Evolutionary conservation across 805 yeast genomes (phyloP).

Genomic region (Yarrowia deformans): DNA sequence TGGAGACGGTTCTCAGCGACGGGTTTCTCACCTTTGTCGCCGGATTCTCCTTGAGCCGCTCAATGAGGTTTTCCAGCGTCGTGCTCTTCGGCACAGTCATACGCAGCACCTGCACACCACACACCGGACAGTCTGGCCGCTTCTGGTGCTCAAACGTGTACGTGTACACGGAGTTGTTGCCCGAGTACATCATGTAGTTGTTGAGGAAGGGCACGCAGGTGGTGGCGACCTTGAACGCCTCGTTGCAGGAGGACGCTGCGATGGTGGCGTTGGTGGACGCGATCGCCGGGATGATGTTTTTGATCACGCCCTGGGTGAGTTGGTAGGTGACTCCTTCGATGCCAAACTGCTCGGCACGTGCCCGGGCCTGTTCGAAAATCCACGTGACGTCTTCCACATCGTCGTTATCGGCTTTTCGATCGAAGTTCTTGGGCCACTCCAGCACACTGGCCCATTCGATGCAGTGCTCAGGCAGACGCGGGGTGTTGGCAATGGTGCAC

Average conservation of each 20-base stretch:
- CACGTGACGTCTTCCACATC: slow-evolving; percentile 67
- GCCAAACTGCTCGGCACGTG: slow-evolving; percentile 68
- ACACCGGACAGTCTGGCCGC: slow-evolving; percentile 73
- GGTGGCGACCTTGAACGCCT: slow-evolving; percentile 79
- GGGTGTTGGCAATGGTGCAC: slow-evolving; percentile 93
- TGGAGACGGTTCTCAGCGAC: slow-evolving; percentile 55
- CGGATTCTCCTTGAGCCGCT: slow-evolving; percentile 49
- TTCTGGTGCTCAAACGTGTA: slow-evolving; percentile 72
- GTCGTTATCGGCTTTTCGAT: slow-evolving; percentile 55
- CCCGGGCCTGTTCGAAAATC: slow-evolving; percentile 62
- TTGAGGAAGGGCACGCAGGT: slow-evolving; percentile 69
- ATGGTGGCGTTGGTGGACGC: slow-evolving; percentile 93
- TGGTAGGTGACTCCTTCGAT: slow-evolving; percentile 75
- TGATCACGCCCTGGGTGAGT: slow-evolving; percentile 84
- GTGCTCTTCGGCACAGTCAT: slow-evolving; percentile 41
- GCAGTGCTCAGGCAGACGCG: slow-evolving; percentile 93
- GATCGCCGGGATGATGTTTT: slow-evolving; percentile 90
- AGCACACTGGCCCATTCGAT: slow-evolving; percentile 86
- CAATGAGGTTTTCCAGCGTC: slow-evolving; percentile 56
- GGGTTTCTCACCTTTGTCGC: slow-evolving; percentile 53
- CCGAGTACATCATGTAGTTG: slow-evolving; percentile 88
- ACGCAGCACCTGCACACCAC: slow-evolving; percentile 58
- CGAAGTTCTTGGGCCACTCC: slow-evolving; percentile 67
- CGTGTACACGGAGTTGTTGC: slow-evolving; percentile 78
- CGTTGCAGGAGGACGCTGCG: slow-evolving; percentile 88